A percentile compares a stretch with the other conserved stretches of the same genome.
Conservation (phyloP, 2,329 filamentous ascomycete genomes). For the Cytospora piceicola region DNA sequence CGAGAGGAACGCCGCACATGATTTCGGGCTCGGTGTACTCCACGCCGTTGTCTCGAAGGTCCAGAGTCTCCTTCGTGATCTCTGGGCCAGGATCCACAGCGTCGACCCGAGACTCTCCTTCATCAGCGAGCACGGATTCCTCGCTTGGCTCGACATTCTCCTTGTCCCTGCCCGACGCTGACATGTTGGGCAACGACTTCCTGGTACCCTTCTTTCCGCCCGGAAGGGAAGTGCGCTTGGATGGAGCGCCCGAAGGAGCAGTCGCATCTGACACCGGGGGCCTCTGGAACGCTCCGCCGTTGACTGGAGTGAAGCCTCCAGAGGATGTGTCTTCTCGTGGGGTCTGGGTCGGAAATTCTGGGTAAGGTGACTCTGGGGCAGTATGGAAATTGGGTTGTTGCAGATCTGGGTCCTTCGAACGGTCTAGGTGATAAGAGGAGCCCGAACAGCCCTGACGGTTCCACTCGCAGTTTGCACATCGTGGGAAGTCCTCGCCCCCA, state of each 20-base stretch:
- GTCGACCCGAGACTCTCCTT: conserved; percentile 21
- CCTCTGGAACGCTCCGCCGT: conserved; percentile 23
- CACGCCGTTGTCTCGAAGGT: conserved; percentile 53
- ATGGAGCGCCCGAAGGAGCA: conserved; percentile 11
- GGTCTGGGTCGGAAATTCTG: conserved; percentile 11
- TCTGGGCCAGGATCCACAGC: conserved; percentile 37
- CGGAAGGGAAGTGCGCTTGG: conserved; percentile 27
- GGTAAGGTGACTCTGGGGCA: conserved; percentile 8
- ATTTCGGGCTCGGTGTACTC: conserved; percentile 56
- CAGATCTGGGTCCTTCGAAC: conserved; percentile 17
- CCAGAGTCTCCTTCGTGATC: conserved; percentile 52
- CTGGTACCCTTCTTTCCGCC: conserved; percentile 24
- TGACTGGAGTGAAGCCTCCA: conserved; percentile 35
- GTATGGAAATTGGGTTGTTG: conserved; percentile 1
- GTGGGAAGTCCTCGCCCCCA: conserved; percentile 47
- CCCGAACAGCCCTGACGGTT: conserved; percentile 39
- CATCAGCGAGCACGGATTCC: conserved; percentile 18
- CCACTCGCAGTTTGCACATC: conserved; percentile 58
- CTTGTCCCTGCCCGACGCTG: conserved; percentile 22
- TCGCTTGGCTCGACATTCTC: conserved; percentile 20
- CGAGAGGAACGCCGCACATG: conserved; percentile 57
- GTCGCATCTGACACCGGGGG: not conserved
- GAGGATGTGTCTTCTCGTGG: conserved; percentile 24
- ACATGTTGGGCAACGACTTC: conserved; percentile 27
- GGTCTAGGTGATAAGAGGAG: conserved; percentile 28